Conservation (phyloP, 768 basidiomycete genomes). For the Hygrocybe punicea region DNA sequence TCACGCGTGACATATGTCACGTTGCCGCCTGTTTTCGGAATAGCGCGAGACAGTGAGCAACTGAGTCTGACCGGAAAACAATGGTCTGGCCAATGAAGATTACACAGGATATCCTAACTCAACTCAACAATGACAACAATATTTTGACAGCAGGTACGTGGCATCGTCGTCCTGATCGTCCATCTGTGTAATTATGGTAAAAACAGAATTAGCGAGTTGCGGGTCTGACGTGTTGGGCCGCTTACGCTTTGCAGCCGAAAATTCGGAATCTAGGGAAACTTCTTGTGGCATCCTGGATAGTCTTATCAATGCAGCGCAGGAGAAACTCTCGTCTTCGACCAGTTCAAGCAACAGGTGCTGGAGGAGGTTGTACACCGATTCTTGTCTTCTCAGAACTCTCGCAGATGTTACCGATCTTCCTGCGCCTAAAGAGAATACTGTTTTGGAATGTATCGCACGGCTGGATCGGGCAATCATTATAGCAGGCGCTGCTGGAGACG, state of each 20-base stretch:
- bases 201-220: slow-evolving; percentile 3
- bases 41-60: too few relatives aligned
- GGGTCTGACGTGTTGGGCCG: background rate
- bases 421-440: slow-evolving; percentile 15
- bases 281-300: slow-evolving; percentile 31
- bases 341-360: slow-evolving; percentile 41
- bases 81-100: slow-evolving; percentile 7
- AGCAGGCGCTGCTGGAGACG: slow-evolving; percentile 68
- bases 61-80: background rate
- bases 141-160: background rate
- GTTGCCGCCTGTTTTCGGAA: background rate
- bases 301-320: slow-evolving; percentile 48
- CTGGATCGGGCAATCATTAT: slow-evolving; percentile 83
- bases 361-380: slow-evolving; percentile 75
- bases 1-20: slow-evolving; percentile 1
- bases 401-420: slow-evolving; percentile 24
- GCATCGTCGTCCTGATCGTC: background rate
- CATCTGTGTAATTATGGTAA: background rate
- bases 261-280: background rate
- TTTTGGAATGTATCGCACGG: slow-evolving; percentile 48
- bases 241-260: slow-evolving; percentile 2
- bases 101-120: background rate
- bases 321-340: slow-evolving; percentile 45
- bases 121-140: slow-evolving; percentile 4
- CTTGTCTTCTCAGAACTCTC: slow-evolving; percentile 57